Base-by-base conservation (phyloP, 306 rosid species). In the Adenanthera pavonina region DNA sequence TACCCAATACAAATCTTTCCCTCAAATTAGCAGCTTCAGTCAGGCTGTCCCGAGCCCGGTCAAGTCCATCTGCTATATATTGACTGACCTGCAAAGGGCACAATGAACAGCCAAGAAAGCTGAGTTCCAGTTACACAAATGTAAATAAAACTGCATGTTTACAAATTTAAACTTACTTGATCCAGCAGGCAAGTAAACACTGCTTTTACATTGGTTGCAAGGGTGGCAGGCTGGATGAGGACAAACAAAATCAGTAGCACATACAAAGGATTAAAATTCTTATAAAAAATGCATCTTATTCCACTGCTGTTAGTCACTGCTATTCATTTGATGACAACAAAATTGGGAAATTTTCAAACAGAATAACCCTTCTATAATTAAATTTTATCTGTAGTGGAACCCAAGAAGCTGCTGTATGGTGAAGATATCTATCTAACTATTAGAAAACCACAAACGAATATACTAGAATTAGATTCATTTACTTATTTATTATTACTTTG, bases 11-110 rank as follows among this genome's bases (percentile, higher is more conserved):
- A 91, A 81, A 96, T 88, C 85, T 92, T 87, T 96, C 99, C 86
- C 99, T 92, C 93, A 96, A 94, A 86, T 87, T 88, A 34, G 97
- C 97, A 78, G 99, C 97, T 86, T 96, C 99, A 60, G 94, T 93
- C 87, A 96, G 86, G 85, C 92, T 73, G 66, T 96, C 98, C 82
- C 98, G 92, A 78, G 99, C 97, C 75, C 98, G 84, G 81, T 96
- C 98, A 82, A 96, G 98, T 81, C 99, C 98, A 77, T 96, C 99
- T 13, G 98, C 92, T 76, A 92, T 91, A 70, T 96, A 96, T 86
- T 94, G 94, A 88, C 99, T 92, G 81, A 96, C 97, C 99, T 96
- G 89, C 25, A 76, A 78, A 62, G 64, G 30, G 17, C 20, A 67
- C 3, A 70, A 79, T 15, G 41, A 77, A 53, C 35, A 52, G 52